Evolutionary conservation across 1,284 basidiomycete species (phyloP).

Genomic region (Singerocomus inundabilis): DNA sequence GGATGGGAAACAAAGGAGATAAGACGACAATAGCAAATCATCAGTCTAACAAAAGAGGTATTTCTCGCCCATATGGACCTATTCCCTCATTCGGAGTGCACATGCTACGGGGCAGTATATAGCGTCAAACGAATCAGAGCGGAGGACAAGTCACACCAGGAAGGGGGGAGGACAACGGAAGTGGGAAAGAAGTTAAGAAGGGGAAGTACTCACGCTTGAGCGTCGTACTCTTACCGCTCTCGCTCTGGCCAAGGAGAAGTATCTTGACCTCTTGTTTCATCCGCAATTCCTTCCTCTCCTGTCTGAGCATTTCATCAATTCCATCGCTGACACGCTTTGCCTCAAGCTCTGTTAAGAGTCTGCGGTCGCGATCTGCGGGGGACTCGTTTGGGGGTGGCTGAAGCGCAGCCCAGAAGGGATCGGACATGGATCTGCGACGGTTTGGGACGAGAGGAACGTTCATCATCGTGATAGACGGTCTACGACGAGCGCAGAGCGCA

Average conservation of each 20-base stretch:
- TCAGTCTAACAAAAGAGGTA: conserved; percentile 7
- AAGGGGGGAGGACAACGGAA: conserved; percentile 1
- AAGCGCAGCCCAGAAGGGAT: conserved; percentile 66
- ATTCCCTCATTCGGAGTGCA: conserved; percentile 2
- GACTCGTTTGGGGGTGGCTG: conserved; percentile 71
- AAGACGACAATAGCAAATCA: conserved; percentile 1
- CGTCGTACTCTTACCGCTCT: conserved; percentile 80
- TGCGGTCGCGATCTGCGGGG: conserved; percentile 54
- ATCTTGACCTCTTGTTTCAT: conserved; percentile 65
- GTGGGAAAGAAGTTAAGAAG: conserved; percentile 7
- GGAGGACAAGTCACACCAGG: background rate
- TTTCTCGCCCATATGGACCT: background rate
- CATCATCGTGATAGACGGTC: conserved; percentile 17
- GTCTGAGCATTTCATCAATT: conserved; percentile 73
- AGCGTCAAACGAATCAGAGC: background rate
- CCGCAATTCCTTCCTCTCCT: conserved; percentile 58
- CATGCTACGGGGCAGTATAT: background rate
- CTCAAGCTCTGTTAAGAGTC: conserved; percentile 61
- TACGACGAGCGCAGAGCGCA: background rate
- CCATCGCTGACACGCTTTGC: conserved; percentile 71
- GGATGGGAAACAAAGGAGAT: background rate
- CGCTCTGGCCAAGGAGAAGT: conserved; percentile 76
- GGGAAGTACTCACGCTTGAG: conserved; percentile 68
- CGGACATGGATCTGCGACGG: conserved; percentile 53
- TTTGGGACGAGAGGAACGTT: conserved; percentile 33